A percentile compares a stretch with the other conserved stretches of the same genome.
These are phyloP conservation scores for Asclepias syriaca DNA, from an alignment of 257 asterid genomes.

Conservation along the genomic window DNA sequence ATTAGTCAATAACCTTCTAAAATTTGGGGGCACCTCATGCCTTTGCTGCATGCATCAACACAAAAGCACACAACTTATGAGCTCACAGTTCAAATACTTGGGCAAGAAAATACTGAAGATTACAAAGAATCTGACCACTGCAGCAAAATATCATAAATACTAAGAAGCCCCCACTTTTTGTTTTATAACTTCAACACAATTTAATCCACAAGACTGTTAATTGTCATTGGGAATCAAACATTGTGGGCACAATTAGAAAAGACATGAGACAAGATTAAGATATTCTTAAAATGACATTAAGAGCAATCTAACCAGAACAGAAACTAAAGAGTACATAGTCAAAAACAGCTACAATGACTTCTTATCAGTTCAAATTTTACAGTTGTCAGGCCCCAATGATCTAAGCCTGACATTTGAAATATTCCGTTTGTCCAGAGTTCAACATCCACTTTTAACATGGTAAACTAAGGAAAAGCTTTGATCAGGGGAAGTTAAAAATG, in stretches of 20 bases:
- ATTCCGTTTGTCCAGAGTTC: background rate
- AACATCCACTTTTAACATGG: background rate
- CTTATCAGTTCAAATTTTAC: background rate
- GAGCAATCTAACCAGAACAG: background rate
- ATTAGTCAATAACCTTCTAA: conserved; percentile 63
- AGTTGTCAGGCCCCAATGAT: background rate
- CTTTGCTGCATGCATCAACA: conserved; percentile 47
- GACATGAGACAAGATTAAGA: background rate
- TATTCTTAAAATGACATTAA: background rate
- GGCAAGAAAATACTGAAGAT: background rate
- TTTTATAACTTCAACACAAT: background rate
- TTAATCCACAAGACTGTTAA: background rate
- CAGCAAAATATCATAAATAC: background rate
- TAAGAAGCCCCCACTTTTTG: background rate
- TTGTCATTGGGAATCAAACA: background rate
- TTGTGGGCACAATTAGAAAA: background rate
- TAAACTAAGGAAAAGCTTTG: background rate
- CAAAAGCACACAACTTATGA: background rate
- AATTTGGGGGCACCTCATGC: conserved; percentile 70
- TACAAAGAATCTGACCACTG: background rate
- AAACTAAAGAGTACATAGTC: background rate
- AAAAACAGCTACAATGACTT: background rate
- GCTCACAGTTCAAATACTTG: background rate
- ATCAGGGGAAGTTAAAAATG: background rate
- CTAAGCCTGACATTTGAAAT: background rate